phyloP scores from a whole-genome alignment of 2,329 filamentous ascomycete species.

The Hirsutella minnesotensis region DNA sequence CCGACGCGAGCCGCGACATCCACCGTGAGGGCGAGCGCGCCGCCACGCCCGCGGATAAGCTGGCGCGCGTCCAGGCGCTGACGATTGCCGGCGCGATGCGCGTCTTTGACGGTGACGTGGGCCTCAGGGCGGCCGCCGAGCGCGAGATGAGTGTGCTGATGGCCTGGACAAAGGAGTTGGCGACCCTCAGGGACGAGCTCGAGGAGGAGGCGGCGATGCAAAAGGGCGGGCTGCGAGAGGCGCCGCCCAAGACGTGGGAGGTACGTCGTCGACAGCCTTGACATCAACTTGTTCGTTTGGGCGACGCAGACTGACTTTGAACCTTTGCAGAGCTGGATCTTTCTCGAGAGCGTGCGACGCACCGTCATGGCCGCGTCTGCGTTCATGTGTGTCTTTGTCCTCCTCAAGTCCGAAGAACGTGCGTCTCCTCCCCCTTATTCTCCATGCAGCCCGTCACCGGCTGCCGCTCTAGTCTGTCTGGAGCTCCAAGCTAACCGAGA shows the following conservation, averaged over 20 bases:
- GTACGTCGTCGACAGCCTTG: conserved; percentile 10
- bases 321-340: conserved; percentile 23
- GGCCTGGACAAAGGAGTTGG: conserved; percentile 24
- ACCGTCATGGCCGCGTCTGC: conserved; percentile 22
- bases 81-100: conserved; percentile 28
- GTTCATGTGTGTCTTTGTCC: conserved; percentile 19
- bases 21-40: conserved; percentile 20
- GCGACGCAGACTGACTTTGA: background rate
- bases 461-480: background rate
- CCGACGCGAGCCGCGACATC: conserved; percentile 24
- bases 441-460: too few species aligned
- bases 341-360: conserved; percentile 28
- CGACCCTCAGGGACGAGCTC: conserved; percentile 20
- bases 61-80: conserved; percentile 31
- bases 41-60: conserved; percentile 21
- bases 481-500: background rate
- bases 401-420: conserved; percentile 22
- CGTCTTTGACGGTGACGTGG: conserved; percentile 31
- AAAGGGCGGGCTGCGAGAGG: conserved; percentile 14
- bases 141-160: conserved; percentile 22
- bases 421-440: conserved; percentile 3
- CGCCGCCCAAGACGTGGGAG: conserved; percentile 30
- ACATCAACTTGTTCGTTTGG: background rate
- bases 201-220: conserved; percentile 10
- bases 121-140: conserved; percentile 27